phyloP scores from a whole-genome alignment of 371 early-diverging fungal genomes.

The Rhizopus arrhizus region DNA sequence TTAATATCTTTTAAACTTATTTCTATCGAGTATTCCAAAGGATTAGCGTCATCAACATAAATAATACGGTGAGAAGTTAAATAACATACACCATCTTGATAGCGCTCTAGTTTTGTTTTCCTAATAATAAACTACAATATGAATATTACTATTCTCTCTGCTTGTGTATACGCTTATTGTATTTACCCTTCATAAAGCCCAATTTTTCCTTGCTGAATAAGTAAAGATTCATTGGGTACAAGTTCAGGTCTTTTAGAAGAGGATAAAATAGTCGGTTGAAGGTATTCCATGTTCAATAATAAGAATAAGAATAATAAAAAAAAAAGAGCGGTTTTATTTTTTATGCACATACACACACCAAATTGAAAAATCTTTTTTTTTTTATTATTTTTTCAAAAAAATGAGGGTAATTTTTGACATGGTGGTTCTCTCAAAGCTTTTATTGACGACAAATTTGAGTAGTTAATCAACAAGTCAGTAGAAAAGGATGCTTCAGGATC shows the following conservation, averaged over 20 bases:
- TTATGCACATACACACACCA: neutral
- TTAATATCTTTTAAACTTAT: slow-evolving; percentile 54
- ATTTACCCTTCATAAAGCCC: slow-evolving; percentile 73
- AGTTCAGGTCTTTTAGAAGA: slow-evolving; percentile 64
- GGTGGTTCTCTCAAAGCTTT: neutral
- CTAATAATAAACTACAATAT: slow-evolving; percentile 20
- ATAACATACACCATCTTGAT: slow-evolving; percentile 77
- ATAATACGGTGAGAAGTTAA: slow-evolving; percentile 77
- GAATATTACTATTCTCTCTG: neutral
- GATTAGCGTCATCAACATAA: slow-evolving; percentile 70
- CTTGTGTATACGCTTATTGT: neutral
- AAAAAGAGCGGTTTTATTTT: neutral
- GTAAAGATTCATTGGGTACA: slow-evolving; percentile 54
- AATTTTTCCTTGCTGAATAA: slow-evolving; percentile 63
- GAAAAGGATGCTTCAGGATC: slow-evolving; percentile 69
- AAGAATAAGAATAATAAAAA: no score
- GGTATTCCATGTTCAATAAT: slow-evolving; percentile 47
- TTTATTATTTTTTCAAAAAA: slow-evolving; percentile 6
- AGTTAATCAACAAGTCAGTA: slow-evolving; percentile 60
- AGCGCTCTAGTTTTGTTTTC: slow-evolving; percentile 57
- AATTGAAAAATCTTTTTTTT: slow-evolving; percentile 1
- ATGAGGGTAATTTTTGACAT: slow-evolving; percentile 13
- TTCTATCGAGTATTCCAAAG: slow-evolving; percentile 60
- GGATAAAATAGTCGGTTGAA: slow-evolving; percentile 55
- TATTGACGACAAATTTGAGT: neutral